Evolutionary conservation across 768 basidiomycete species (phyloP).

Genomic region (Ramaria sp.): DNA sequence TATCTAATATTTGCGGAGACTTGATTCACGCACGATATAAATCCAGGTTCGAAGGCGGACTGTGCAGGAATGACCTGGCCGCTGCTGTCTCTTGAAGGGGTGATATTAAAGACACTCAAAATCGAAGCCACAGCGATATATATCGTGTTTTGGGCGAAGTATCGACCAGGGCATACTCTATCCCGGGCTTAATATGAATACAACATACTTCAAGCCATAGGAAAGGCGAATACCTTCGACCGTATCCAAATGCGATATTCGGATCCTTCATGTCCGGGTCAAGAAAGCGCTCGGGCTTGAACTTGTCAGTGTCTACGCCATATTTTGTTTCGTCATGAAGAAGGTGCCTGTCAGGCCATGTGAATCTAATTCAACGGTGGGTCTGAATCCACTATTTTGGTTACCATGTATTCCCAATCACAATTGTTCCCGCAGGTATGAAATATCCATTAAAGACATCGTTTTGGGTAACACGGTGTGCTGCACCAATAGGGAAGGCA

Average conservation of each 20-base stretch:
- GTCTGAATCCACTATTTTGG: not conserved
- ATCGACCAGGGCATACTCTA: conserved; percentile 11
- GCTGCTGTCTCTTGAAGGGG: conserved; percentile 7
- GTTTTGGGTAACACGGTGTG: not conserved
- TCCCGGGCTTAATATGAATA: not conserved
- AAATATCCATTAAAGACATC: conserved; percentile 1
- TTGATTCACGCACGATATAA: too few species aligned
- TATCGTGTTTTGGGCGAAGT: conserved; percentile 2
- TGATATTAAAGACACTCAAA: conserved; percentile 9
- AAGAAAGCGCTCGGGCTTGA: conserved; percentile 3
- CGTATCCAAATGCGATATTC: not conserved
- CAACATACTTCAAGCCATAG: too few species aligned
- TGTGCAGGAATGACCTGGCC: not conserved
- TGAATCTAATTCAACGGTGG: not conserved
- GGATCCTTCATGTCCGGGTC: not conserved
- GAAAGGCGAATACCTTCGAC: not conserved
- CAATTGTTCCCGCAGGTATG: not conserved
- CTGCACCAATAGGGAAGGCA: not conserved
- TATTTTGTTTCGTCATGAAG: not conserved
- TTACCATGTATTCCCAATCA: conserved; percentile 1
- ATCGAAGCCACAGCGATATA: conserved; percentile 9
- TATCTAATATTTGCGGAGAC: too few species aligned
- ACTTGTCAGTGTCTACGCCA: not conserved
- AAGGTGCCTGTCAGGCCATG: not conserved
- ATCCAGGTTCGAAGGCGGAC: too few species aligned